Evolutionary conservation across 305 asterid genomes (phyloP), one percentile per base, ranked within the genome.

Genomic region (Coffea humblotiana): DNA sequence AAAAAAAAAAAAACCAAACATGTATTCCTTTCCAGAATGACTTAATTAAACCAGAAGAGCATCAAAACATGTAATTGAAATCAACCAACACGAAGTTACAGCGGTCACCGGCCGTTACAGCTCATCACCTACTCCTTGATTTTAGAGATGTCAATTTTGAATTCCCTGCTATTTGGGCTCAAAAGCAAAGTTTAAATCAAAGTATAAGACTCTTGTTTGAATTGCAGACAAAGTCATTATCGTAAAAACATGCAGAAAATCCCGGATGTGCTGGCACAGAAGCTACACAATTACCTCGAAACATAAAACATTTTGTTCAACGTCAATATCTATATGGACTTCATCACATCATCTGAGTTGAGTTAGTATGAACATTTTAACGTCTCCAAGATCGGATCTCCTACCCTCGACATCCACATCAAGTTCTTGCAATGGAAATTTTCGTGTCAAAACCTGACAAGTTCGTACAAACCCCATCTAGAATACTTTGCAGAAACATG

Each of bases 111-210:
- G 61, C 40, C 61, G 6, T 0, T 48, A 48, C 63, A 27, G 12
- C 77, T 51, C 48, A 72, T 51, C 23, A 72, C 77, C 77, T 72
- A 72, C 77, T 8, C 45, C 65, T 72, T 72, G 77, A 72, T 72
- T 72, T 70, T 72, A 15, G 13, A 27, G 47, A 49, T 27, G 61
- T 54, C 54, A 47, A n/a, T 47, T 16, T 16, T 25, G 49, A 5
- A 1, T 27, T 27, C 45, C 23, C 12, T 16, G 4, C 4, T 72
- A 14, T 51, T 51, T 14, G 25, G 25, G 16, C 64, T 72, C 11
- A 25, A 23, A 48, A 49, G 9, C 32, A 48, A 71, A 13, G 45
- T 15, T 15, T 25, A 49, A 49, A 27, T 72, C 76, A 72, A 72
- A 71, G 11, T 14, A 25, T 15, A 9, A 12, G 76, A 48, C 21